These are phyloP conservation scores for Boeremia exigua DNA, from an alignment of 2,329 filamentous ascomycete species.

Conservation along the genomic window DNA sequence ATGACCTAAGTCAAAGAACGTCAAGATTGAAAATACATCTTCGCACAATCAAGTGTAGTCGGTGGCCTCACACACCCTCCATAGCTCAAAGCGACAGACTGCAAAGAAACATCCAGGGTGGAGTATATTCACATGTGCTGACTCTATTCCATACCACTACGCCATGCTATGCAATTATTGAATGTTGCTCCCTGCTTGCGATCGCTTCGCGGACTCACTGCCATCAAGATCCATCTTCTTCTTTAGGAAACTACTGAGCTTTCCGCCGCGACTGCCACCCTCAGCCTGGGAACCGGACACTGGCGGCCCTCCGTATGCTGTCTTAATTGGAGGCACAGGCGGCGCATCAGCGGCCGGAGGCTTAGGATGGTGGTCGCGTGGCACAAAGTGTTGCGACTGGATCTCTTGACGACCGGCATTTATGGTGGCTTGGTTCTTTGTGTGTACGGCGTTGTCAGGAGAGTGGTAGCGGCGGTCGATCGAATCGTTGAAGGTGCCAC, in stretches of 20 bases:
- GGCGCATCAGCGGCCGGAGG: conserved; percentile 16
- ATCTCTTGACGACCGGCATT: conserved; percentile 42
- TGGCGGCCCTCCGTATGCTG: conserved; percentile 26
- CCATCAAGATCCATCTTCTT: conserved; percentile 38
- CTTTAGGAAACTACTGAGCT: conserved; percentile 41
- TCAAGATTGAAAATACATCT: too few relatives aligned
- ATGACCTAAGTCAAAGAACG: too few relatives aligned
- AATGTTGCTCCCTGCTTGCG: neutral
- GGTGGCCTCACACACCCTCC: too few relatives aligned
- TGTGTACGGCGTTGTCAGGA: conserved; percentile 33
- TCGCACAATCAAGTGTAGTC: too few relatives aligned
- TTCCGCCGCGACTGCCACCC: conserved; percentile 25
- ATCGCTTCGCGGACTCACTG: neutral
- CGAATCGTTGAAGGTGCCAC: conserved; percentile 43
- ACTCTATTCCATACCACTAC: too few relatives aligned
- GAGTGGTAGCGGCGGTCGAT: conserved; percentile 39
- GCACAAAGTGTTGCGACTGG: conserved; percentile 28
- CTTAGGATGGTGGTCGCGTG: conserved; percentile 16
- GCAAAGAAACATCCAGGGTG: neutral
- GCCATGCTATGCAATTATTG: neutral
- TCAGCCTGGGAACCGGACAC: conserved; percentile 36
- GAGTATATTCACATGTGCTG: too few relatives aligned
- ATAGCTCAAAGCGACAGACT: too few relatives aligned
- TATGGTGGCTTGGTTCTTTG: conserved; percentile 43
- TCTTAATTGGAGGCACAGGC: conserved; percentile 20